These are phyloP conservation scores for Schwanniomyces sp. DNA, from an alignment of 805 yeast genomes.

Conservation along the genomic window DNA sequence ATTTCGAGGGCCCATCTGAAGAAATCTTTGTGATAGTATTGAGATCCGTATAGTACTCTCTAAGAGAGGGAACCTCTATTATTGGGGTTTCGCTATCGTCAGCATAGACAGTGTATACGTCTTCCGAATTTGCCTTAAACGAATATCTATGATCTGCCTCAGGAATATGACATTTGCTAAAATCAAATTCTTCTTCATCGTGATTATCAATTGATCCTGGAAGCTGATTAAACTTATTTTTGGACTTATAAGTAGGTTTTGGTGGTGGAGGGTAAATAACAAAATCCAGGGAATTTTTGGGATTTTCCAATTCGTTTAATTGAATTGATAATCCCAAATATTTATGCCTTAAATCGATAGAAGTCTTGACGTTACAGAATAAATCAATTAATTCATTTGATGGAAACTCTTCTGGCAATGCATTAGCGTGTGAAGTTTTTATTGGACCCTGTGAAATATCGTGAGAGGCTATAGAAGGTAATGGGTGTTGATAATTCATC, in stretches of 20 bases:
- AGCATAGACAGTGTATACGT: conserved; percentile 65
- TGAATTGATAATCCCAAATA: conserved; percentile 75
- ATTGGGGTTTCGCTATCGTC: conserved; percentile 32
- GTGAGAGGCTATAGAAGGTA: conserved; percentile 16
- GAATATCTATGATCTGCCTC: conserved; percentile 38
- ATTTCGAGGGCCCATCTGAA: conserved; percentile 94
- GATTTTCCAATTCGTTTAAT: conserved; percentile 66
- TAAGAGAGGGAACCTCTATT: conserved; percentile 73
- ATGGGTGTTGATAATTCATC: conserved; percentile 14
- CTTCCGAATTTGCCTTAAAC: conserved; percentile 56
- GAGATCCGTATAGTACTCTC: conserved; percentile 83
- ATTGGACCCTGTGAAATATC: conserved; percentile 14
- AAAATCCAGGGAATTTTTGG: conserved; percentile 78
- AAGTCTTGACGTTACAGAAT: conserved; percentile 58
- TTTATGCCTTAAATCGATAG: conserved; percentile 73
- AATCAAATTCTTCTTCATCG: conserved; percentile 57
- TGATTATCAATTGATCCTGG: conserved; percentile 28
- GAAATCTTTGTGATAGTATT: conserved; percentile 72
- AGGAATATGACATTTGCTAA: conserved; percentile 57
- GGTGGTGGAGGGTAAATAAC: conserved; percentile 91
- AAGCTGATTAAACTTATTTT: conserved; percentile 47
- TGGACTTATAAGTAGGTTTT: conserved; percentile 75
- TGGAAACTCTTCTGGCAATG: conserved; percentile 53
- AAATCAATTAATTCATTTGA: conserved; percentile 67
- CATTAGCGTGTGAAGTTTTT: conserved; percentile 9